These are phyloP conservation scores for Lumnitzera racemosa DNA, from an alignment of 345 rosid species.

Conservation along the genomic window DNA sequence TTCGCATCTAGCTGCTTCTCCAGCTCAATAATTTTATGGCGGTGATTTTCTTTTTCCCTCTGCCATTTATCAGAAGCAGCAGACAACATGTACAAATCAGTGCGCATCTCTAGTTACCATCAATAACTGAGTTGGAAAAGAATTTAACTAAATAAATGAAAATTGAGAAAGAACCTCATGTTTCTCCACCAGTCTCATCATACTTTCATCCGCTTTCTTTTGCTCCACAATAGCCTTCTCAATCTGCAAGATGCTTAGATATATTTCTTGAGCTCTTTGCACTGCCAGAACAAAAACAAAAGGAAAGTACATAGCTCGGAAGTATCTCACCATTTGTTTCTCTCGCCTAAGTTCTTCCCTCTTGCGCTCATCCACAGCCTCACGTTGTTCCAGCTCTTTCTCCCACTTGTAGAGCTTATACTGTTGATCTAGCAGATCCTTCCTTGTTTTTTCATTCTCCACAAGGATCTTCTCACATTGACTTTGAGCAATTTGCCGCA, in stretches of 20 bases:
- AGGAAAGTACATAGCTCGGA: not conserved
- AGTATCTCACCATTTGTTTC: conserved; percentile 37
- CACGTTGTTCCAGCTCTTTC: conserved; percentile 33
- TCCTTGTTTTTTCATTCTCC: conserved; percentile 35
- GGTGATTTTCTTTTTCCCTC: conserved; percentile 59
- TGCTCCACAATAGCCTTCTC: conserved; percentile 69
- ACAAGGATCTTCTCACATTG: conserved; percentile 26
- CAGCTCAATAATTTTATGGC: conserved; percentile 36
- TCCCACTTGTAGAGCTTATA: conserved; percentile 31
- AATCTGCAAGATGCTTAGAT: conserved; percentile 24
- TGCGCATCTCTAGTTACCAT: too few relatives aligned
- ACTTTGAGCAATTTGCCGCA: conserved; percentile 31
- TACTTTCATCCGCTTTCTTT: conserved; percentile 43
- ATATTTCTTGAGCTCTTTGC: too few relatives aligned
- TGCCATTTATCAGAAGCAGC: conserved; percentile 19
- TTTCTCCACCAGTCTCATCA: conserved; percentile 52
- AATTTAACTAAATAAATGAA: not conserved
- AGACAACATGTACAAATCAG: not conserved
- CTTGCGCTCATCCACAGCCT: conserved; percentile 40
- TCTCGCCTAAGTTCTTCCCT: conserved; percentile 30
- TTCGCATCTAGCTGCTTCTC: conserved; percentile 48
- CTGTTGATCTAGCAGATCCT: conserved; percentile 25
- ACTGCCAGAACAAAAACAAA: not conserved
- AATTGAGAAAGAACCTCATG: conserved; percentile 44
- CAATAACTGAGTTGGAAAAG: too few relatives aligned